phyloP scores from a whole-genome alignment of 371 early-diverging fungal species.

The Phascolomyces articulosus region DNA sequence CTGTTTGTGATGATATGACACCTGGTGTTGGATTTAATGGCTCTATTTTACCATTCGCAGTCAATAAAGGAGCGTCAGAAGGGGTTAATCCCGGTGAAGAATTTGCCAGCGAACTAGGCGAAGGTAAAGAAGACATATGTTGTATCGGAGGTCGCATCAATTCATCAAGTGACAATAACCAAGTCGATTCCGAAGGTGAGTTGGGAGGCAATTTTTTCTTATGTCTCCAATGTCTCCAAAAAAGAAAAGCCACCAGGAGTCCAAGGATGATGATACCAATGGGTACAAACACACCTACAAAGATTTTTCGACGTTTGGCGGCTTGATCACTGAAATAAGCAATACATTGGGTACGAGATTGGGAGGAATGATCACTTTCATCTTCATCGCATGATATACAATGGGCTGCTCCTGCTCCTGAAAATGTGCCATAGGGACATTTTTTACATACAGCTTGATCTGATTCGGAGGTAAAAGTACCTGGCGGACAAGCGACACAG shows the following conservation, averaged over 20 bases:
- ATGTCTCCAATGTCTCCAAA: constrained; percentile 6
- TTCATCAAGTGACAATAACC: constrained; percentile 47
- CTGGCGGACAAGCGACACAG: constrained; percentile 38
- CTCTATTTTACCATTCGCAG: no score
- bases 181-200: constrained; percentile 22
- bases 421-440: constrained; percentile 29
- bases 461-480: constrained; percentile 22
- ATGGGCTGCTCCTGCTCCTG: constrained; percentile 19
- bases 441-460: constrained; percentile 32
- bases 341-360: constrained; percentile 14
- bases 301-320: constrained; percentile 10
- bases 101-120: background rate
- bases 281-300: constrained; percentile 35
- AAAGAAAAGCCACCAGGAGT: background rate
- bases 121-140: constrained; percentile 8
- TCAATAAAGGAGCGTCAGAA: background rate
- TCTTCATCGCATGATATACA: constrained; percentile 28
- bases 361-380: constrained; percentile 2
- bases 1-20: background rate
- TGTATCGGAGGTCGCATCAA: constrained; percentile 20
- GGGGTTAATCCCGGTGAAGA: background rate
- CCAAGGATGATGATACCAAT: constrained; percentile 16
- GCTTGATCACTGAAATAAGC: constrained; percentile 9
- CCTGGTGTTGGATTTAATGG: background rate
- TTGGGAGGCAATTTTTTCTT: constrained; percentile 19